Percentiles rank a stretch among this genome's conserved stretches.
Evolutionary conservation across 176 grass and related monocot genomes (phyloP).

Genomic region (Oryza glaberrima): DNA sequence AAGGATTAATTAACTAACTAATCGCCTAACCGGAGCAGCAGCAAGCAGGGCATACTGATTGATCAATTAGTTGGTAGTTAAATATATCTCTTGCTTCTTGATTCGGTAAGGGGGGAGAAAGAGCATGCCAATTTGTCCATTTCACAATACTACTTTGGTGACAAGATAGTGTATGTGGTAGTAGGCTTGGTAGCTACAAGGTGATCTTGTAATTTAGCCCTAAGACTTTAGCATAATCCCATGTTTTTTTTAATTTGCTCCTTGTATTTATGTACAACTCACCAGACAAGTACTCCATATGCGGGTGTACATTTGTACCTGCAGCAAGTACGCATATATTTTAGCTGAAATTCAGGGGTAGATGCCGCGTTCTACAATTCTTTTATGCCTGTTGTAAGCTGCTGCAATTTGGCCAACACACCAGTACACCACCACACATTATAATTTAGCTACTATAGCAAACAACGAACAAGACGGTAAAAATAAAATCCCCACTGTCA

Average conservation of each 20-base stretch:
- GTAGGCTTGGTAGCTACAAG: not conserved
- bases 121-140: constrained; percentile 35
- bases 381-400: not conserved
- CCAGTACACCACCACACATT: not conserved
- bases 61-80: constrained; percentile 6
- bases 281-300: not conserved
- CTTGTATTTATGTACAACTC: not conserved
- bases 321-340: not conserved
- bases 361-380: not conserved
- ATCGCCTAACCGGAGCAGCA: not conserved
- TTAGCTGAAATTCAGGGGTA: not conserved
- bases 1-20: not conserved
- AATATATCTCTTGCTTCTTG: constrained; percentile 31
- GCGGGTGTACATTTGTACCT: not conserved
- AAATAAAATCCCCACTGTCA: not conserved
- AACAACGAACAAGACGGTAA: not conserved
- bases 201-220: not conserved
- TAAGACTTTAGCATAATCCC: not conserved
- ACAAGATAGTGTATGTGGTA: not conserved
- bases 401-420: not conserved
- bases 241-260: not conserved
- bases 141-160: not conserved
- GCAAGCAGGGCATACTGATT: not conserved
- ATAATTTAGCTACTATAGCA: not conserved
- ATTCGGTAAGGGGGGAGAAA: constrained; percentile 15